phyloP scores from a whole-genome alignment of 2,329 filamentous ascomycete species.

The Aspergillaceae sp. region DNA sequence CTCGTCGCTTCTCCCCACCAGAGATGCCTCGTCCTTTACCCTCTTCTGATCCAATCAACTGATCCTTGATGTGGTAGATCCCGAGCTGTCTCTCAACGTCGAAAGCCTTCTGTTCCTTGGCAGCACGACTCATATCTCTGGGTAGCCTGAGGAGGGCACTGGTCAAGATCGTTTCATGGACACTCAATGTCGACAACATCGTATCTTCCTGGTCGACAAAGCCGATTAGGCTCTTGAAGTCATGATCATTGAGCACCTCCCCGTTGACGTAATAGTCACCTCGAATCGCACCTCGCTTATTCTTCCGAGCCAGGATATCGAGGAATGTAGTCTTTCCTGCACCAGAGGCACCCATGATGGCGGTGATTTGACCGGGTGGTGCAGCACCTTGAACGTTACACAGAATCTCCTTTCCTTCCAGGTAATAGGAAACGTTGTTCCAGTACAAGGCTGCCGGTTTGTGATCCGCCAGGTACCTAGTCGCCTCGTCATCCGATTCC shows the following conservation, averaged over 20 bases:
- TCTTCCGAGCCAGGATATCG: slow-evolving; percentile 92
- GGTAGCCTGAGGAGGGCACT: slow-evolving; percentile 89
- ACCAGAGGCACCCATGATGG: slow-evolving; percentile 96
- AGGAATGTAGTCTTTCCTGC: slow-evolving; percentile 96
- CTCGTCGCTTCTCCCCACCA: slow-evolving; percentile 89
- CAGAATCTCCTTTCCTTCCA: slow-evolving; percentile 84
- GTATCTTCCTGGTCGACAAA: slow-evolving; percentile 99
- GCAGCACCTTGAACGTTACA: slow-evolving; percentile 72
- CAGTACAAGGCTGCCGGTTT: slow-evolving; percentile 85
- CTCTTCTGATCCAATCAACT: slow-evolving; percentile 92
- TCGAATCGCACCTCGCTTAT: slow-evolving; percentile 71
- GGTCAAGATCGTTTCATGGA: slow-evolving; percentile 94
- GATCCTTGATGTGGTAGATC: slow-evolving; percentile 88
- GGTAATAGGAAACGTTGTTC: slow-evolving; percentile 72
- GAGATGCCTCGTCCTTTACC: slow-evolving; percentile 90
- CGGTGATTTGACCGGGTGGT: slow-evolving; percentile 89
- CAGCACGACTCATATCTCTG: slow-evolving; percentile 72
- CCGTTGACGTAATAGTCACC: slow-evolving; percentile 92
- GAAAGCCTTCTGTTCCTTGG: slow-evolving; percentile 84
- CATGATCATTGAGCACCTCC: slow-evolving; percentile 71
- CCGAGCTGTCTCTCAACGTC: slow-evolving; percentile 95
- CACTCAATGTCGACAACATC: slow-evolving; percentile 88
- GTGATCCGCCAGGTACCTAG: slow-evolving; percentile 82
- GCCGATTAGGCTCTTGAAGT: slow-evolving; percentile 86
- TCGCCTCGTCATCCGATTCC: slow-evolving; percentile 78